Conservation (phyloP, 1,139 yeast species). For the Suzukiozyma palmioleophila region DNA sequence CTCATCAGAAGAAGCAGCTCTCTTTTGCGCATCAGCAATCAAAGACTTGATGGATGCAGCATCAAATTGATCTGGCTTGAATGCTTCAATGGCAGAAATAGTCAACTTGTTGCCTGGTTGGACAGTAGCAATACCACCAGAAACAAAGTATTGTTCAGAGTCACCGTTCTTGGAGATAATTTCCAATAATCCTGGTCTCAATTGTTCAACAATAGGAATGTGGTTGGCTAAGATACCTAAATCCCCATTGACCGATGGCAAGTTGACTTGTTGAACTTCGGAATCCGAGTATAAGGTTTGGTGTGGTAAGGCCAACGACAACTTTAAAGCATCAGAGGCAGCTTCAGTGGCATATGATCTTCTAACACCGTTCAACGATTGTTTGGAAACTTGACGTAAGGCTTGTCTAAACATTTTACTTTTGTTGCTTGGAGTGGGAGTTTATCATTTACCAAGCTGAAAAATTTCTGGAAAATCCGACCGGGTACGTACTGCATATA, state of each 20-base stretch:
- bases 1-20: conserved; percentile 80
- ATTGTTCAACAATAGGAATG: conserved; percentile 96
- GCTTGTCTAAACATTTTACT: conserved; percentile 63
- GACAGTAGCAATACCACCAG: conserved; percentile 97
- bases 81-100: conserved; percentile 94
- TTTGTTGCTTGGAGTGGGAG: neutral
- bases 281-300: conserved; percentile 53
- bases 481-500: conserved; percentile 5
- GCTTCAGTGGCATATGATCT: conserved; percentile 91
- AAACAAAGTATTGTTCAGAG: conserved; percentile 77
- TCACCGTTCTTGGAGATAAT: conserved; percentile 76
- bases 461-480: conserved; percentile 5
- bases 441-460: neutral
- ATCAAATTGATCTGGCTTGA: conserved; percentile 86
- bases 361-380: conserved; percentile 56
- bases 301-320: conserved; percentile 90
- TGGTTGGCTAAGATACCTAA: conserved; percentile 97
- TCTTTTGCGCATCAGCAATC: conserved; percentile 93
- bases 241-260: conserved; percentile 95
- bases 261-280: conserved; percentile 81
- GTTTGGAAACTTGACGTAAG: conserved; percentile 63
- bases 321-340: conserved; percentile 70
- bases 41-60: conserved; percentile 73
- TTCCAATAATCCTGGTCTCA: conserved; percentile 94
- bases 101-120: conserved; percentile 91